Conservation (phyloP, 192 early-diverging fungal species). For the Podila epigama region DNA sequence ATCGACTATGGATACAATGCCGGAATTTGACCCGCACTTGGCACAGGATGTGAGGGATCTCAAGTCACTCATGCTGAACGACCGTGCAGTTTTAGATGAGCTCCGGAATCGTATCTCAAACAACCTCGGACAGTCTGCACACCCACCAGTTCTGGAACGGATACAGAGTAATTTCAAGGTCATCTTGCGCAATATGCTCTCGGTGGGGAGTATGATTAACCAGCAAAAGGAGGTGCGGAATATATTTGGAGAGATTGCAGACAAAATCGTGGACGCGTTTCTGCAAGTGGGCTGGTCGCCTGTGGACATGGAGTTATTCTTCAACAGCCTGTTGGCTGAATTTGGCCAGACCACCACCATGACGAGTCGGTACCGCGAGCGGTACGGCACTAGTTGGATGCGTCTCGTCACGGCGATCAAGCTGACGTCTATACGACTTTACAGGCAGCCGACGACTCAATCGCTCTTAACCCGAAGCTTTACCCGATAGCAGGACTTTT, state of each 20-base stretch:
- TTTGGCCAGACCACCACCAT: constrained; percentile 18
- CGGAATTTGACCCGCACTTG: constrained; percentile 47
- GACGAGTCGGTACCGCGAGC: constrained; percentile 37
- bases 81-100: constrained; percentile 32
- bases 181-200: constrained; percentile 40
- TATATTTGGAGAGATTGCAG: constrained; percentile 36
- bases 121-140: constrained; percentile 22
- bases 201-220: constrained; percentile 40
- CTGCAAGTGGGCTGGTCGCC: constrained; percentile 35
- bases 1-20: constrained; percentile 25
- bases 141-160: constrained; percentile 38
- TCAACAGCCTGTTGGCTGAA: constrained; percentile 15
- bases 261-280: constrained; percentile 45
- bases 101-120: constrained; percentile 42
- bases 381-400: constrained; percentile 41
- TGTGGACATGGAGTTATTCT: constrained; percentile 29
- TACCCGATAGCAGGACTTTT: constrained; percentile 15
- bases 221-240: constrained; percentile 48
- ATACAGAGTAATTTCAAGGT: constrained; percentile 51
- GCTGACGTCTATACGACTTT: constrained; percentile 44
- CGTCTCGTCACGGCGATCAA: constrained; percentile 42
- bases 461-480: constrained; percentile 42
- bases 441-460: constrained; percentile 31
- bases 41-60: constrained; percentile 45
- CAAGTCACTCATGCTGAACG: constrained; percentile 30